These are phyloP conservation scores for Imleria badia DNA, from an alignment of 768 basidiomycete species.

Conservation along the genomic window DNA sequence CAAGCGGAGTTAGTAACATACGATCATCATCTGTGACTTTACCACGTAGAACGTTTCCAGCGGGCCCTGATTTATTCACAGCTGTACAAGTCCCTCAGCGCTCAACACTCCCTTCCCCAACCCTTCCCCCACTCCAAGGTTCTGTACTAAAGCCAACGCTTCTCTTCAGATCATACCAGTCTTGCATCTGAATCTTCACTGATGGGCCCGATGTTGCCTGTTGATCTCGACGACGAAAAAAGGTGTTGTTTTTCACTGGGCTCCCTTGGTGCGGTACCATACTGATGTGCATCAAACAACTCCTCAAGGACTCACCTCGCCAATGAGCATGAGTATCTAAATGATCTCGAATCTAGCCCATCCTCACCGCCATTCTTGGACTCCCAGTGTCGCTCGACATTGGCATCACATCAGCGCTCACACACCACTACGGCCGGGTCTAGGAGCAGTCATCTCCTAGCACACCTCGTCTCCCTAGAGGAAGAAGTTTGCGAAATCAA, in stretches of 20 bases:
- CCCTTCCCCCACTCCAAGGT: constrained; percentile 1
- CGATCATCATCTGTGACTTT: too few species aligned
- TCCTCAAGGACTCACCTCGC: constrained; percentile 23
- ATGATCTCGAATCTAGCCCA: constrained; percentile 30
- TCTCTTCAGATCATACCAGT: neutral
- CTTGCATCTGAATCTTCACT: constrained; percentile 7
- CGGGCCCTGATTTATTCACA: too few species aligned
- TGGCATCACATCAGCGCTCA: constrained; percentile 28
- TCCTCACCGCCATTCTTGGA: constrained; percentile 27
- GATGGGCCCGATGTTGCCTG: constrained; percentile 28
- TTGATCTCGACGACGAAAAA: constrained; percentile 30
- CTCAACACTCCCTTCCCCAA: too few species aligned
- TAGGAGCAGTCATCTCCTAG: constrained; percentile 30
- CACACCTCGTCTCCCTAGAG: constrained; percentile 28
- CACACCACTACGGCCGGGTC: constrained; percentile 28
- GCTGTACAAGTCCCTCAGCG: too few species aligned
- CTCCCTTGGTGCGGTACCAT: neutral
- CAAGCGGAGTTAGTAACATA: too few species aligned
- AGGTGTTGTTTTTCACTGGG: constrained; percentile 15
- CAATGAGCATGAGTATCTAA: constrained; percentile 28
- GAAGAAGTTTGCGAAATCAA: constrained; percentile 35
- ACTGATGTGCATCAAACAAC: constrained; percentile 3
- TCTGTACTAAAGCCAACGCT: constrained; percentile 5
- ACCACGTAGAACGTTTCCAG: too few species aligned
- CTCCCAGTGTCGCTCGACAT: constrained; percentile 23